These are phyloP conservation scores for Beauveria pseudobassiana DNA, from an alignment of 2,329 filamentous ascomycete species.

Conservation along the genomic window DNA sequence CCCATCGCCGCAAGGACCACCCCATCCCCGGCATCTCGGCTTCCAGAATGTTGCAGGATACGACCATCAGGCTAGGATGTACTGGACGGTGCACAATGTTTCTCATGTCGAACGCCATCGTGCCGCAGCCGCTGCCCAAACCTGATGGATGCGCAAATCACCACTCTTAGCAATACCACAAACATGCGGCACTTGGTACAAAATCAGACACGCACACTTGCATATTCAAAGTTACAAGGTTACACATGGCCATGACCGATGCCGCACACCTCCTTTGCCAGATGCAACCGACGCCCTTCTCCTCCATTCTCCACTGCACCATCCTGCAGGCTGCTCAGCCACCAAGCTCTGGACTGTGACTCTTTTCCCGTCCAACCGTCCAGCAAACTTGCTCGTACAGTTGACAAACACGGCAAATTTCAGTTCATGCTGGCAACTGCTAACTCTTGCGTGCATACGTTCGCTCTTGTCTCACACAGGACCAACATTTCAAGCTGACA, in stretches of 20 bases:
- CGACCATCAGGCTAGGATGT: background rate
- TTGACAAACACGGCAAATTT: background rate
- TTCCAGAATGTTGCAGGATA: background rate
- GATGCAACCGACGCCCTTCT: constrained; percentile 5
- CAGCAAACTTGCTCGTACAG: background rate
- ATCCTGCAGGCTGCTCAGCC: background rate
- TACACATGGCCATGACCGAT: constrained; percentile 1
- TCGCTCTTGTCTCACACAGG: background rate
- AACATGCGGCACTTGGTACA: background rate
- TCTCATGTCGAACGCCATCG: background rate
- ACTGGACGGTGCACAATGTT: background rate
- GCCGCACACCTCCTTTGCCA: background rate
- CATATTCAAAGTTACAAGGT: background rate
- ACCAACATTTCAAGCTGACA: background rate
- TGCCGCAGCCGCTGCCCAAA: background rate
- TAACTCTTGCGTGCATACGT: background rate
- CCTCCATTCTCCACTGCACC: constrained; percentile 1
- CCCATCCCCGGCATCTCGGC: background rate
- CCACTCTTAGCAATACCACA: background rate
- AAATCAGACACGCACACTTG: too few species aligned
- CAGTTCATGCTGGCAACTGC: background rate
- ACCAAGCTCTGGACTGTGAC: constrained; percentile 5
- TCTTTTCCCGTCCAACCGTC: background rate
- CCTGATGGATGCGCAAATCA: background rate
- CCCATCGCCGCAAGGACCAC: constrained; percentile 3